Base-by-base conservation (phyloP, 106 monocot species). In the Platanthera zijinensis region DNA sequence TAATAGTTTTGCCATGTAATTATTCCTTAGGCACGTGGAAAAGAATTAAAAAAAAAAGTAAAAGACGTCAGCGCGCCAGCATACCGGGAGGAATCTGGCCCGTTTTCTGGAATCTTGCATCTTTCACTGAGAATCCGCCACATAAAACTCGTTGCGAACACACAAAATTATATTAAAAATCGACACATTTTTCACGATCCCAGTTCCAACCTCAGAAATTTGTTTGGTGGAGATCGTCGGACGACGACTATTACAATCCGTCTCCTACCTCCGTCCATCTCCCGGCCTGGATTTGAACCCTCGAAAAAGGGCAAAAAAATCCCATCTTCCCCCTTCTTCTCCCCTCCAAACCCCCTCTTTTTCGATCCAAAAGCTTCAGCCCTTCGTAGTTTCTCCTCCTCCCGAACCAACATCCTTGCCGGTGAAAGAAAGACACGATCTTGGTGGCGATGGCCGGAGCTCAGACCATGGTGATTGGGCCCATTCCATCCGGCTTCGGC, bases 401-500 rank as follows among this genome's bases (percentile, higher is more conserved):
- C 39, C 30, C 32, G 11, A 13, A 12, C 32, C 11, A 10, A 39
- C 9, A 59, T 59, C 59, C 32, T 32, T 12, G 9, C 67, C 39
- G 67, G 17, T 67, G 10, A 30, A 67, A 67, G 67, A 25, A 32
- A 67, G 28, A 32, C 30, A 12, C 67, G 32, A 67, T 67, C 67
- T 25, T 67, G 67, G 67, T 67, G 67, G 32, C 28, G 73, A 83
- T 83, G 84, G 80, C 78, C 62, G 81, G 80, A 76, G 81, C 81
- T 81, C 71, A 77, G 54, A 48, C 87, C 47, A 79, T 87, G 82
- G 80, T 75, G 30, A 76, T 83, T 51, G 75, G 86, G 14, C 73
- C 84, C 57, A 76, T 87, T 64, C 45, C 78, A 9, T 81, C 82
- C 71, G 71, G 59, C 21, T 77, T 76, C 28, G 12, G 11, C 62